A percentile compares a stretch with the other conserved stretches of the same genome.
These are phyloP conservation scores for Bolboschoenus planiculmis DNA, from an alignment of 176 grass and related monocot species.

Conservation along the genomic window DNA sequence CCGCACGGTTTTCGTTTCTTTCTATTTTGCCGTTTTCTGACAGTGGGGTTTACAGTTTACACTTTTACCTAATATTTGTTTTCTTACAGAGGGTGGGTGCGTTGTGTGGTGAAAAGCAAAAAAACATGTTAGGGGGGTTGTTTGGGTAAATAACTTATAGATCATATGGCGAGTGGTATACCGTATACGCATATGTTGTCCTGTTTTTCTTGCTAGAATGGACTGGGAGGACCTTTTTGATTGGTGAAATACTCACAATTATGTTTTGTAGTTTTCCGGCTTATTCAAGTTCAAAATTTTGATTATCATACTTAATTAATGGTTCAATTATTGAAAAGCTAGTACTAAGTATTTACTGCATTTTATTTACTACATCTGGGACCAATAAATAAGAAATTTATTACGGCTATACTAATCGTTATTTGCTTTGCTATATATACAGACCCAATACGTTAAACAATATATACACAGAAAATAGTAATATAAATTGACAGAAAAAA, in stretches of 20 bases:
- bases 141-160: neutral
- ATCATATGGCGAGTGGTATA: neutral
- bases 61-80: neutral
- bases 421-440: too few relatives aligned
- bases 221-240: neutral
- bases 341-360: too few relatives aligned
- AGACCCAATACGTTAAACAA: too few relatives aligned
- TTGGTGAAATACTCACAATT: neutral
- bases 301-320: neutral
- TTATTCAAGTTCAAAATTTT: neutral
- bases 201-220: neutral
- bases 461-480: too few relatives aligned
- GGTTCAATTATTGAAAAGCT: too few relatives aligned
- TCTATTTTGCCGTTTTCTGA: neutral
- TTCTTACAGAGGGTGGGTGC: neutral
- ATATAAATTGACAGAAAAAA: too few relatives aligned
- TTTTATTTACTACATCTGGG: too few relatives aligned
- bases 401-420: too few relatives aligned
- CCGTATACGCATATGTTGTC: neutral
- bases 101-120: neutral
- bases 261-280: neutral
- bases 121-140: neutral
- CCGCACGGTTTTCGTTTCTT: conserved; percentile 1
- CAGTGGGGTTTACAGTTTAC: neutral
- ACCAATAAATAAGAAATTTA: too few relatives aligned